phyloP scores from a whole-genome alignment of 108 stramenopile genomes.

The Pseudonitzschia delicatissima region DNA sequence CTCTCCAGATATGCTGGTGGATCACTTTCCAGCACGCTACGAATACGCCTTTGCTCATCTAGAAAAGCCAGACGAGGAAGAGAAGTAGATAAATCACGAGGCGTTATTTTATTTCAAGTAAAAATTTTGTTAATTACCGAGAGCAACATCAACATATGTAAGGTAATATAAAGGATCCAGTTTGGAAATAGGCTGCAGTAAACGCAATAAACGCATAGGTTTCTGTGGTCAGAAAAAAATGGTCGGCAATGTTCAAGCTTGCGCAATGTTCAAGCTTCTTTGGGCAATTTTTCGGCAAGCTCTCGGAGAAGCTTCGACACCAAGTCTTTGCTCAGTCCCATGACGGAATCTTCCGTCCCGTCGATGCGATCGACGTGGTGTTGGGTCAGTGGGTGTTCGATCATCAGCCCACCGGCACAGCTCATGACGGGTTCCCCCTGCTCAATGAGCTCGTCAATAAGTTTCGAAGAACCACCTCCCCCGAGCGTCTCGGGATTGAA shows the following conservation, averaged over 20 bases:
- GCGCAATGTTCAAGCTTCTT: too few relatives aligned
- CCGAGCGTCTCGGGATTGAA: slow-evolving; percentile 31
- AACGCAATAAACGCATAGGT: too few relatives aligned
- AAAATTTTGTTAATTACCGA: too few relatives aligned
- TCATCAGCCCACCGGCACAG: slow-evolving; percentile 86
- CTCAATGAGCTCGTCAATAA: slow-evolving; percentile 60
- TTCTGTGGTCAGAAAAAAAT: too few relatives aligned
- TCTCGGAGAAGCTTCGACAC: slow-evolving; percentile 48
- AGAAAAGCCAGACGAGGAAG: slow-evolving; percentile 1
- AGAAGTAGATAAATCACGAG: neutral
- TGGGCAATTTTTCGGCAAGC: slow-evolving; percentile 43
- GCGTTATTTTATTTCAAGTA: neutral
- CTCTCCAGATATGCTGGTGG: slow-evolving; percentile 34
- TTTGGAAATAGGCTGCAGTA: too few relatives aligned
- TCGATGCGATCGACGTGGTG: slow-evolving; percentile 70
- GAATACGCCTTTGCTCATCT: slow-evolving; percentile 42
- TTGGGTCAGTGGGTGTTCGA: slow-evolving; percentile 75
- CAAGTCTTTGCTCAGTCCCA: slow-evolving; percentile 77
- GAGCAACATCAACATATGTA: too few relatives aligned
- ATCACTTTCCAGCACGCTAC: slow-evolving; percentile 43
- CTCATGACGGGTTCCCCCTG: slow-evolving; percentile 61
- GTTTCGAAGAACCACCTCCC: slow-evolving; percentile 18
- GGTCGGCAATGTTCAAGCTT: too few relatives aligned
- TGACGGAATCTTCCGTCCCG: slow-evolving; percentile 82
- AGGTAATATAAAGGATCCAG: too few relatives aligned